Conservation (phyloP, 1,284 basidiomycete genomes). For the Gymnopus androsaceus region DNA sequence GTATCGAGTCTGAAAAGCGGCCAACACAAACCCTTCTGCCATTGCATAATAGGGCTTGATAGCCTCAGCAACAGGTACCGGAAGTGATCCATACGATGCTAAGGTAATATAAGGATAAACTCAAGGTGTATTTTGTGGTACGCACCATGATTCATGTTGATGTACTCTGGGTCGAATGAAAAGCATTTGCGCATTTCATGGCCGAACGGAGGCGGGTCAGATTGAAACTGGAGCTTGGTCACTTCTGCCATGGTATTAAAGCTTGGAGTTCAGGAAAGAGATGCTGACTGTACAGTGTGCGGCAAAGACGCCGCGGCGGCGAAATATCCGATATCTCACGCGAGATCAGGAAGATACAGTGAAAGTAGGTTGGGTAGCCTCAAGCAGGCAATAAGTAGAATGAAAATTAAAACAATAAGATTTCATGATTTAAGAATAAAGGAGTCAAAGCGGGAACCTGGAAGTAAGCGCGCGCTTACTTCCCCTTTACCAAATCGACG, state of each 20-base stretch:
- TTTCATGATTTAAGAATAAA: background rate
- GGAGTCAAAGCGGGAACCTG: background rate
- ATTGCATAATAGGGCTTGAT: conserved; percentile 46
- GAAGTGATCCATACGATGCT: conserved; percentile 75
- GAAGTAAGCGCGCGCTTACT: too few species aligned
- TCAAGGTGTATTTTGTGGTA: background rate
- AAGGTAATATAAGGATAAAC: background rate
- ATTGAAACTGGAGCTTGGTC: background rate
- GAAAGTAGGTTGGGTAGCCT: too few species aligned
- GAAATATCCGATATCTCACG: too few species aligned
- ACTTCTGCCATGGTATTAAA: background rate
- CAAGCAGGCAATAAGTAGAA: too few species aligned
- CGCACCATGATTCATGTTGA: conserved; percentile 69
- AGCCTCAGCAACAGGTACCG: conserved; percentile 58
- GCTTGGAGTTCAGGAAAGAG: too few species aligned
- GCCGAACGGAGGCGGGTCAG: conserved; percentile 9
- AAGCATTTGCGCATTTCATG: conserved; percentile 12
- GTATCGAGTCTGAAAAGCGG: too few species aligned
- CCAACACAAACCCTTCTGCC: conserved; percentile 58
- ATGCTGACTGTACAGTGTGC: too few species aligned
- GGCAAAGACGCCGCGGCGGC: too few species aligned
- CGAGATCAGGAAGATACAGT: too few species aligned
- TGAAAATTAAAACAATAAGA: too few species aligned
- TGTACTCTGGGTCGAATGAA: conserved; percentile 35
- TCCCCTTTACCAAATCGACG: too few species aligned